Percentiles rank a stretch among this genome's conserved stretches.
Conservation (phyloP, 2,329 filamentous ascomycete genomes). For the Botrytis pseudocinerea region DNA sequence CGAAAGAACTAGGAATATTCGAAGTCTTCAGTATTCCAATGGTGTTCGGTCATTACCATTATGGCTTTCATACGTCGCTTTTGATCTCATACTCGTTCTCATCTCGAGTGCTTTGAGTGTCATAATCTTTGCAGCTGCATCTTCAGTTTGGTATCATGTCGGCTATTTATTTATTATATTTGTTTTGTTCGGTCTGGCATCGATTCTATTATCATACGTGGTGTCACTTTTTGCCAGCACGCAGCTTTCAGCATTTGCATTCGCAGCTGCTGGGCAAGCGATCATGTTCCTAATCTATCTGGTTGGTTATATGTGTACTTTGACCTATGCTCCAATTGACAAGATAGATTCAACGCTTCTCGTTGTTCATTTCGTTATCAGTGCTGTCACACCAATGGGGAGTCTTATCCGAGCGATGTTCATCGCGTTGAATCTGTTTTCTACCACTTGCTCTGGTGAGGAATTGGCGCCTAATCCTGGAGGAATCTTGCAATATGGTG, state of each 20-base stretch:
- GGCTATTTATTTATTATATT: constrained; percentile 82
- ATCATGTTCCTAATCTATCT: constrained; percentile 71
- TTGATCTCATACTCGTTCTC: constrained; percentile 77
- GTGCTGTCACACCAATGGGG: constrained; percentile 72
- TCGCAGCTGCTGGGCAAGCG: constrained; percentile 75
- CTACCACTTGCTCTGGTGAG: constrained; percentile 68
- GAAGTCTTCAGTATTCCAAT: constrained; percentile 87
- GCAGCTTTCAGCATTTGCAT: constrained; percentile 81
- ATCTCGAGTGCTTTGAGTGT: constrained; percentile 64
- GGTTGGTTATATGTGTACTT: constrained; percentile 67
- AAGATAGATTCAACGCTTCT: constrained; percentile 67
- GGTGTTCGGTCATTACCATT: constrained; percentile 79
- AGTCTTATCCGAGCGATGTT: constrained; percentile 75
- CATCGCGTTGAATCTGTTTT: constrained; percentile 80
- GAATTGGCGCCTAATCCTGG: constrained; percentile 67
- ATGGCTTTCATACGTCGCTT: constrained; percentile 79
- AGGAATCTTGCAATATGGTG: constrained; percentile 73
- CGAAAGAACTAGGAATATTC: constrained; percentile 75
- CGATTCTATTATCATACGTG: constrained; percentile 75
- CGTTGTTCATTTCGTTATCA: constrained; percentile 74
- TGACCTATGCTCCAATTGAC: constrained; percentile 72
- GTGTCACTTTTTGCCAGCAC: constrained; percentile 77
- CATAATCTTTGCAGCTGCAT: constrained; percentile 65
- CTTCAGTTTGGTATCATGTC: constrained; percentile 73
- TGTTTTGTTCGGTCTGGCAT: constrained; percentile 76